A percentile compares a stretch with the other conserved stretches of the same genome.
These are phyloP conservation scores for Phytophthora nicotianae DNA, from an alignment of 352 stramenopile species.

Conservation along the genomic window DNA sequence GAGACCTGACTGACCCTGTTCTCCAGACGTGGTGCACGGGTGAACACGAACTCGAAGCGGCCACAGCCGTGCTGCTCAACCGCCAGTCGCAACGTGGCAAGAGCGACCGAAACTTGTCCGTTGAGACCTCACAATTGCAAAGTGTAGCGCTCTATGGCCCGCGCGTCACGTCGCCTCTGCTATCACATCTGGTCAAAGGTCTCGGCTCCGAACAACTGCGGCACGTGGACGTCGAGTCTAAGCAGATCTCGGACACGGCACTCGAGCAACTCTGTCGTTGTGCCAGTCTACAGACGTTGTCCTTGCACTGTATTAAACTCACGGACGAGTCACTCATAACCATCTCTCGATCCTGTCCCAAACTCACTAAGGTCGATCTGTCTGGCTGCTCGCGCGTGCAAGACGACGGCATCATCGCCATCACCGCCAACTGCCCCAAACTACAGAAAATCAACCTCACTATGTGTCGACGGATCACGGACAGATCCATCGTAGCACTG, in stretches of 20 bases:
- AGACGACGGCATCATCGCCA: constrained; percentile 76
- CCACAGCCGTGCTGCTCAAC: constrained; percentile 40
- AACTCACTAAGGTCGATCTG: constrained; percentile 65
- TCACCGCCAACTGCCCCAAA: constrained; percentile 53
- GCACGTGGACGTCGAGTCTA: constrained; percentile 73
- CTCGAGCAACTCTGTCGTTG: constrained; percentile 51
- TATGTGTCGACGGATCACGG: constrained; percentile 83
- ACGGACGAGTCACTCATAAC: constrained; percentile 49
- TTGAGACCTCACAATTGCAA: constrained; percentile 42
- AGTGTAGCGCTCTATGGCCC: constrained; percentile 68
- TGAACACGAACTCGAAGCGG: constrained; percentile 58
- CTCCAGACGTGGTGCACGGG: constrained; percentile 74
- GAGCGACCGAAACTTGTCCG: constrained; percentile 6
- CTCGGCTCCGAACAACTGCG: constrained; percentile 42
- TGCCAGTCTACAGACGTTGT: constrained; percentile 38
- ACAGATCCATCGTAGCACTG: constrained; percentile 64
- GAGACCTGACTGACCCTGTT: constrained; percentile 1
- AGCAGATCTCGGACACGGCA: constrained; percentile 58
- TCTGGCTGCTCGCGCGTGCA: constrained; percentile 76
- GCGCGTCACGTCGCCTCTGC: constrained; percentile 48
- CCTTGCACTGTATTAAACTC: constrained; percentile 80
- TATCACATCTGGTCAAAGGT: constrained; percentile 49
- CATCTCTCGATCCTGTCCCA: constrained; percentile 45
- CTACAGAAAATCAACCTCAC: constrained; percentile 74
- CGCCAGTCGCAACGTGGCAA: constrained; percentile 17